Evolutionary conservation across 805 yeast genomes (phyloP).

Genomic region (Metschnikowia picachoensis): DNA sequence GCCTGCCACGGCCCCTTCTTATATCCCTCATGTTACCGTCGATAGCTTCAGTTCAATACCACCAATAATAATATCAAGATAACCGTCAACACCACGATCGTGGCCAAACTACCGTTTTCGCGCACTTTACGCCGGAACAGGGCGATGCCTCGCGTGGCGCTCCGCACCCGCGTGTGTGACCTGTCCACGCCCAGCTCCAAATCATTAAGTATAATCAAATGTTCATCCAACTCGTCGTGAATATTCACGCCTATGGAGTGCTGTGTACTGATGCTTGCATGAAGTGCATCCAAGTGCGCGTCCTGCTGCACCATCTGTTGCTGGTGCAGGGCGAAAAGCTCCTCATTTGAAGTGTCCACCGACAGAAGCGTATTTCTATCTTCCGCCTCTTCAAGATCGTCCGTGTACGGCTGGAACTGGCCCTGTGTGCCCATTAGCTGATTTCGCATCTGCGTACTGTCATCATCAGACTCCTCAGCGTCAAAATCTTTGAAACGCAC

Average conservation of each 20-base stretch:
- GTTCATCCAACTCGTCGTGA: constrained; percentile 40
- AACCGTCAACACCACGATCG: constrained; percentile 39
- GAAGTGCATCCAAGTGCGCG: constrained; percentile 31
- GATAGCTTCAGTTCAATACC: constrained; percentile 28
- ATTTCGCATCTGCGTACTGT: constrained; percentile 21
- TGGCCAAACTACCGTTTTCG: constrained; percentile 42
- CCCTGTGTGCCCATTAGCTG: constrained; percentile 34
- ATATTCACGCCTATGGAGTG: constrained; percentile 38
- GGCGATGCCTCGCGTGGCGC: constrained; percentile 28
- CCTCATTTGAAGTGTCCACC: constrained; percentile 33
- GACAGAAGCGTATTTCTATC: constrained; percentile 20
- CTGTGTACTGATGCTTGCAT: constrained; percentile 32
- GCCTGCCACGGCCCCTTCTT: too few species aligned
- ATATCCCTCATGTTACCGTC: too few species aligned
- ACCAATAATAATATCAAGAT: constrained; percentile 38
- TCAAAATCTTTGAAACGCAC: constrained; percentile 38
- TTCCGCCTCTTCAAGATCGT: constrained; percentile 16
- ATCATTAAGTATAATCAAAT: constrained; percentile 38
- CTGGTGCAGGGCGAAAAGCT: constrained; percentile 41
- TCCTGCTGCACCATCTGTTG: constrained; percentile 39
- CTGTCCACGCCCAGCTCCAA: constrained; percentile 40
- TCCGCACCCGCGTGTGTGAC: constrained; percentile 28
- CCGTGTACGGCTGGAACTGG: constrained; percentile 34
- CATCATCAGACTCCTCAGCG: constrained; percentile 19
- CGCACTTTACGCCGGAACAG: constrained; percentile 31